Evolutionary conservation across 2,329 filamentous ascomycete species (phyloP), one percentile per base, ranked within the genome.

Genomic region (Davidsoniella neocaledoniae): DNA sequence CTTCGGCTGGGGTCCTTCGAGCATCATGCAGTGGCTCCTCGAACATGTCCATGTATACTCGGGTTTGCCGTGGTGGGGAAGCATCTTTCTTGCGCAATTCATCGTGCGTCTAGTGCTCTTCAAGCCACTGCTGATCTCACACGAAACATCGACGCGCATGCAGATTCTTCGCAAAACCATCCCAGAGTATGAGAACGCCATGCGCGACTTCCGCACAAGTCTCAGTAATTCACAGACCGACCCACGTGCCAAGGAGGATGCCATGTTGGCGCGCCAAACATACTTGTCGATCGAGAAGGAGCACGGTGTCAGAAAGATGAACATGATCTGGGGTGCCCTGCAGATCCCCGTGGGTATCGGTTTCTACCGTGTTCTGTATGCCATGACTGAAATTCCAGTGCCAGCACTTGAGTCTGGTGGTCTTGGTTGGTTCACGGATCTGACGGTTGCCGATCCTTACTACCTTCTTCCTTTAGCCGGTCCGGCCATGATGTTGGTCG

Each of bases 61-160:
- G 1, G 86, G 82, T 36, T 65, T 86, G 50, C 85, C 86, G 10
- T 96, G 91, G 91, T 87, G 84, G 71, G 79, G 69, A 1, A 77
- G 83, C 53, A 83, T 95, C 57, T 64, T 81, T 42, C 63, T 72
- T 4, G 74, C 81, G 0, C 79, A 82, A 33, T 33, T 87, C 1
- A 52, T 77, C 5, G 66, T 88, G 53, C 84, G 90, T 54, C 52
- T 72, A 7, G 59, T 68, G 44, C 69, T 91, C 56, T 69, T 90
- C 58, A 77, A 81, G 53, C 74, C 84, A 12, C 77, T 77, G 56
- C 60, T 85, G 21, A 61, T 65, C 36, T 73, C 77, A 14, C 73
- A 78, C 41, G 77, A 86, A 58, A 73, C 74, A 48, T 64, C 68
- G 37, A 78, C 82, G 19, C 75, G 73, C 54, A 68, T 85, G 63